Evolutionary conservation across 306 rosid species (phyloP).

Genomic region (Rubus idaeus): DNA sequence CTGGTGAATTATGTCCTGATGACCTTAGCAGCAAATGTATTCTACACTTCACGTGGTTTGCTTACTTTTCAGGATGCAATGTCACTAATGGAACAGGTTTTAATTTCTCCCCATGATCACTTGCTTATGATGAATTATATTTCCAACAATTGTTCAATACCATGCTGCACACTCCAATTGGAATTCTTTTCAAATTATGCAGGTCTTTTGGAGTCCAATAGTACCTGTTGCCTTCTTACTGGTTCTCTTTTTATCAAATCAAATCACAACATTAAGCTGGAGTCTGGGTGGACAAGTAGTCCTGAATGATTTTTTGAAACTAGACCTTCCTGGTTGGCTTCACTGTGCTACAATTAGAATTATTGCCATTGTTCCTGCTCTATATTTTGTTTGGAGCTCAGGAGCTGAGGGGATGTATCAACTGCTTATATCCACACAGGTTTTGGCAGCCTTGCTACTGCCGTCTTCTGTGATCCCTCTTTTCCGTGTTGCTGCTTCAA

Average conservation of each 20-base stretch:
- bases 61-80: slow-evolving; percentile 76
- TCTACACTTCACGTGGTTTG: slow-evolving; percentile 59
- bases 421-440: slow-evolving; percentile 79
- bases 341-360: slow-evolving; percentile 87
- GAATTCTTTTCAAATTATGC: slow-evolving; percentile 24
- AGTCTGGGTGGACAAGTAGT: slow-evolving; percentile 76
- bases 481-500: slow-evolving; percentile 78
- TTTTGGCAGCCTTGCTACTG: slow-evolving; percentile 76
- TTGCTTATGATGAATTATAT: slow-evolving; percentile 12
- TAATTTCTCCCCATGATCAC: slow-evolving; percentile 15
- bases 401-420: slow-evolving; percentile 97
- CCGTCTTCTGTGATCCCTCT: slow-evolving; percentile 94
- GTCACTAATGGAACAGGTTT: slow-evolving; percentile 81
- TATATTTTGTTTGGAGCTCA: slow-evolving; percentile 82
- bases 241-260: slow-evolving; percentile 75
- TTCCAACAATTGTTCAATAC: not conserved
- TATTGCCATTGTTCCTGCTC: slow-evolving; percentile 78
- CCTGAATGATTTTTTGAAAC: slow-evolving; percentile 63
- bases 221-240: slow-evolving; percentile 57
- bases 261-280: slow-evolving; percentile 71
- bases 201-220: slow-evolving; percentile 73
- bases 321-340: slow-evolving; percentile 95
- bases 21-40: slow-evolving; percentile 68
- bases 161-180: slow-evolving; percentile 20
- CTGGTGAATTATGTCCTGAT: slow-evolving; percentile 68